These are phyloP conservation scores for Voacanga thouarsii DNA, from an alignment of 257 asterid genomes.

Conservation along the genomic window DNA sequence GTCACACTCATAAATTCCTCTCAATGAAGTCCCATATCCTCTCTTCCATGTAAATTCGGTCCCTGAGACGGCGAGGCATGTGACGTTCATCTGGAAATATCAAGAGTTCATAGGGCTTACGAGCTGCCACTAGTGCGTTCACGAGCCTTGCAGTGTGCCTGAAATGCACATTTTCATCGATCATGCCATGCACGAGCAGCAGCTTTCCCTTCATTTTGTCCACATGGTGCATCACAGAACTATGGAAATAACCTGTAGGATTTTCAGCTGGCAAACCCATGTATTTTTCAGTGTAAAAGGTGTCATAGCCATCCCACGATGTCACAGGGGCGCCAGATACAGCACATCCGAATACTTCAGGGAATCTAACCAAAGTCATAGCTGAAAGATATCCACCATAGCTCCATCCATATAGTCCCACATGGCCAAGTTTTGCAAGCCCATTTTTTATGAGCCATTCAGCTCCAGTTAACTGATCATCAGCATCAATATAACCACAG, in stretches of 20 bases:
- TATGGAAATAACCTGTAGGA: constrained; percentile 35
- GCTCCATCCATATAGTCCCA: constrained; percentile 95
- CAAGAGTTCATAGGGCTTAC: constrained; percentile 68
- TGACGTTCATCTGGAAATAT: constrained; percentile 94
- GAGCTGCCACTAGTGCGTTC: constrained; percentile 64
- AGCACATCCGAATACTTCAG: constrained; percentile 64
- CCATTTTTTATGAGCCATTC: constrained; percentile 79
- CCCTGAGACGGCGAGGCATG: constrained; percentile 69
- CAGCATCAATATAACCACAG: constrained; percentile 70
- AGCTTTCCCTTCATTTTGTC: constrained; percentile 63
- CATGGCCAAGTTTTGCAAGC: constrained; percentile 53
- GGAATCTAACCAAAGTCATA: constrained; percentile 64
- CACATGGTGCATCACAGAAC: constrained; percentile 71
- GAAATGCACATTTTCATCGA: constrained; percentile 92
- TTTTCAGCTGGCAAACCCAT: constrained; percentile 82
- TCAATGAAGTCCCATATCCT: constrained; percentile 88
- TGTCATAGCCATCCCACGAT: constrained; percentile 92
- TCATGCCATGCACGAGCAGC: constrained; percentile 90
- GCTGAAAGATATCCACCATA: constrained; percentile 95
- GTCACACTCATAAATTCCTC: constrained; percentile 55
- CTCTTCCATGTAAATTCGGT: constrained; percentile 82
- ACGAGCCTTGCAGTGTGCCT: constrained; percentile 93
- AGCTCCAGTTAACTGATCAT: constrained; percentile 79
- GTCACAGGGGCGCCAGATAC: constrained; percentile 97
- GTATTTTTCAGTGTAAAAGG: constrained; percentile 84